These are phyloP conservation scores for Trypanosoma melophagium DNA, from an alignment of 208 protist genomes.

Conservation along the genomic window DNA sequence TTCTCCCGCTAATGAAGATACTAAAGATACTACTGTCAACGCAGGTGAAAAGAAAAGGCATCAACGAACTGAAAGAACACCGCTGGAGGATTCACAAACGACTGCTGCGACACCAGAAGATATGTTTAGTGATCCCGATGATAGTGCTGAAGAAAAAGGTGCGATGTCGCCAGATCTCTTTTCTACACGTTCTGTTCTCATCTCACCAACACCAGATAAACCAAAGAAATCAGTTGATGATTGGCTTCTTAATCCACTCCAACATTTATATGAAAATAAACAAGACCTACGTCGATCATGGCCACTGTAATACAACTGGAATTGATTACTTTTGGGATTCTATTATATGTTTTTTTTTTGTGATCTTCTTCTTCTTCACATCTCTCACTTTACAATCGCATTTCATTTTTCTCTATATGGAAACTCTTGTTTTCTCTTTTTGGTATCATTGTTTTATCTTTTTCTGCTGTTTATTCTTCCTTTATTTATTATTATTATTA, in stretches of 20 bases:
- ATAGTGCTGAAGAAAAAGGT: background rate
- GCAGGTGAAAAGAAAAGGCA: background rate
- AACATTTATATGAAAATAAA: background rate
- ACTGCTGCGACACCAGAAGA: background rate
- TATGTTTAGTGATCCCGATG: conserved; percentile 8
- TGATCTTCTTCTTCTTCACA: conserved; percentile 1
- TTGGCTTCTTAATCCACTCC: background rate
- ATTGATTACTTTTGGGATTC: background rate
- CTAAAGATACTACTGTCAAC: background rate
- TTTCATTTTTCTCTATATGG: conserved; percentile 5
- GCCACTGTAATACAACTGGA: background rate
- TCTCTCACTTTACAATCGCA: background rate
- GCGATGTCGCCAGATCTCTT: background rate
- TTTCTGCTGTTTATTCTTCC: conserved; percentile 8
- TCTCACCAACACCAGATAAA: background rate
- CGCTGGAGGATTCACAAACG: background rate
- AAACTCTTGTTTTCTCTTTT: conserved; percentile 2
- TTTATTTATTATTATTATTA: conserved; percentile 16
- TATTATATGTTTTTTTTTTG: conserved; percentile 1
- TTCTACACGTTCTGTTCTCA: background rate
- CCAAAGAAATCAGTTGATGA: background rate
- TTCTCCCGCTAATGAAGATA: too few species aligned
- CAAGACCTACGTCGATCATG: background rate
- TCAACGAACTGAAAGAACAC: background rate
- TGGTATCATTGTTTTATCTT: conserved; percentile 4